Evolutionary conservation across 2,329 filamentous ascomycete genomes (phyloP), one percentile per base, ranked within the genome.

Genomic region (Neofusicoccum laricinum): DNA sequence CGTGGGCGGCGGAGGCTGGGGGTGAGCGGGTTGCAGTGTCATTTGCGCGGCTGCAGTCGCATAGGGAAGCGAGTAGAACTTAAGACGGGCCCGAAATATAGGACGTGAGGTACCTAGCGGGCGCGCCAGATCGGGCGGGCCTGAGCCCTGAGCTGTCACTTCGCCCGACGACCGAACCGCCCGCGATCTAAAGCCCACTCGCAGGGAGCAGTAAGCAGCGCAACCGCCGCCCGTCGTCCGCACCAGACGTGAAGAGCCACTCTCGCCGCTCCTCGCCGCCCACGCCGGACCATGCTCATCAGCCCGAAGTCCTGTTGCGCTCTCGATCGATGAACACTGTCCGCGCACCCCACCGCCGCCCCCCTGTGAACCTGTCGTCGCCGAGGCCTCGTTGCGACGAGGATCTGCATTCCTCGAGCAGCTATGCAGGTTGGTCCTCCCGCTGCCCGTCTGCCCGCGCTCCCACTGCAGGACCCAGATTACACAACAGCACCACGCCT

Each of bases 401-500:
- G 65, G 59, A 66, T 67, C 65, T 65, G 55, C 67, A 66, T 68
- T 68, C 68, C 67, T 66, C 65, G 63, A 68, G 65, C 63, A 66
- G 65, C 69, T 61, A 71, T 71, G 70, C 70, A 71, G 68, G 70
- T 71, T 49, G 49, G 66, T 66, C 50, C 43, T 55, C 48, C 57
- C 43, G 51, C 45, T 50, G 25, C 45, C 63, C 63, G 40, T 30
- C 40, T 50, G 40, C 50, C 40, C 46, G 50, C 62, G 43, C 61
- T 63, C 38, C 63, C 53, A 61, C 61, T 59, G 53, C 63, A 59
- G 53, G 53, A 45, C 63, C 53, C 53, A 59, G 63, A 51, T 51
- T 64, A 64, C 63, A 64, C 63, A 59, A 55, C 53, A 59, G 62
- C 55, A 59, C n/a, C 14, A 36, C 55, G 55, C 46, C 43, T 45